Percentiles rank a stretch among this genome's conserved stretches.
phyloP scores from a whole-genome alignment of 306 rosid genomes.

The Pueraria montana region DNA sequence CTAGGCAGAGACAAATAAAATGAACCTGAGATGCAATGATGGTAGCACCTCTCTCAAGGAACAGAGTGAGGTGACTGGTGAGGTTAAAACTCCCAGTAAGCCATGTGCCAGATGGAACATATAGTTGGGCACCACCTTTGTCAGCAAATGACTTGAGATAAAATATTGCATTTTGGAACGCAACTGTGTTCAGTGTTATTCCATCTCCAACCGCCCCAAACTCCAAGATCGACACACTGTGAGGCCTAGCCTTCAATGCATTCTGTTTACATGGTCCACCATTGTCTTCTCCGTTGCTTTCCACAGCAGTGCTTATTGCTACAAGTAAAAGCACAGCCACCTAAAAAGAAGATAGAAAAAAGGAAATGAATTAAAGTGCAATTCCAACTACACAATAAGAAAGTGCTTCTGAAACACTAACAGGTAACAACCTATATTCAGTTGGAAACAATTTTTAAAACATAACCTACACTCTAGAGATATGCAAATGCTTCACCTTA shows the following conservation, averaged over 20 bases:
- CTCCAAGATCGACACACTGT: constrained; percentile 69
- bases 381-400: constrained; percentile 4
- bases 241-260: constrained; percentile 61
- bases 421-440: background rate
- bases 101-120: constrained; percentile 72
- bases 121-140: constrained; percentile 78
- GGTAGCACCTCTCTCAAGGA: constrained; percentile 65
- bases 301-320: constrained; percentile 44
- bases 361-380: constrained; percentile 5
- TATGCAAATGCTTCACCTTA: background rate
- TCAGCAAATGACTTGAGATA: constrained; percentile 71
- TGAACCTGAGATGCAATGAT: constrained; percentile 71
- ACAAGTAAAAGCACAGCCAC: constrained; percentile 56
- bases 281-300: constrained; percentile 42
- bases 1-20: background rate
- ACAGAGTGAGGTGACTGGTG: constrained; percentile 75
- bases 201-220: constrained; percentile 86
- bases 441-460: background rate
- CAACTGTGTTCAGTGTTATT: constrained; percentile 68
- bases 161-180: constrained; percentile 43
- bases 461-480: background rate
- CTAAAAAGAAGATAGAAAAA: constrained; percentile 40
- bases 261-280: constrained; percentile 53
- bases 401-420: background rate
- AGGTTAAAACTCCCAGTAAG: constrained; percentile 77